Conservation (phyloP, 371 early-diverging fungal species). For the Mortierella sp. region DNA sequence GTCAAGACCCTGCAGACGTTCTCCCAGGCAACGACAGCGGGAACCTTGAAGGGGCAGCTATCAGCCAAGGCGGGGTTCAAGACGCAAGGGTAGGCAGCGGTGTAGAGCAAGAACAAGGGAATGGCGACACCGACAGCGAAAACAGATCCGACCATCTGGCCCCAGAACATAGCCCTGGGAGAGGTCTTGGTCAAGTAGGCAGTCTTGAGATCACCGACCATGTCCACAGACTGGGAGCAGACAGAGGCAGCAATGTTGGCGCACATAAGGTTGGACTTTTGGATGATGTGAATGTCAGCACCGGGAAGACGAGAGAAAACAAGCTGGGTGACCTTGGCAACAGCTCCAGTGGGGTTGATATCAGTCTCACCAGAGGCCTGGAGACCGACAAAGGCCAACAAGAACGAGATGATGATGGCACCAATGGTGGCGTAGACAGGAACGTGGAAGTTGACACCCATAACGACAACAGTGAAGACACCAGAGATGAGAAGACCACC, state of each 20-base stretch:
- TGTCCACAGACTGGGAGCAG: constrained; percentile 71
- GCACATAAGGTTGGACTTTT: constrained; percentile 68
- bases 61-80: constrained; percentile 23
- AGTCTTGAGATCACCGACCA: constrained; percentile 76
- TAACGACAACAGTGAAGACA: constrained; percentile 68
- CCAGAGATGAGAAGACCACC: constrained; percentile 63
- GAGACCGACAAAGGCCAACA: constrained; percentile 75
- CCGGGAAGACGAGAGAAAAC: constrained; percentile 69
- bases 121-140: constrained; percentile 68
- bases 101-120: constrained; percentile 70
- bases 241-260: constrained; percentile 71
- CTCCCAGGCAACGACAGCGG: constrained; percentile 73
- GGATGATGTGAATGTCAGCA: constrained; percentile 45
- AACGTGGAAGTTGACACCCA: constrained; percentile 66
- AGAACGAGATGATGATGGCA: constrained; percentile 71
- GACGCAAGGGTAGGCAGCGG: constrained; percentile 73
- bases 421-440: constrained; percentile 66
- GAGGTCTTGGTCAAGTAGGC: constrained; percentile 70
- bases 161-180: constrained; percentile 71
- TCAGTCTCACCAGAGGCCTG: constrained; percentile 73
- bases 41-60: constrained; percentile 65
- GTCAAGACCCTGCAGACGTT: constrained; percentile 69
- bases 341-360: constrained; percentile 71
- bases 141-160: constrained; percentile 70
- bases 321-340: constrained; percentile 72